Evolutionary conservation across 106 monocot genomes (phyloP), one percentile per base, ranked within the genome.

Genomic region (Platanthera zijinensis): DNA sequence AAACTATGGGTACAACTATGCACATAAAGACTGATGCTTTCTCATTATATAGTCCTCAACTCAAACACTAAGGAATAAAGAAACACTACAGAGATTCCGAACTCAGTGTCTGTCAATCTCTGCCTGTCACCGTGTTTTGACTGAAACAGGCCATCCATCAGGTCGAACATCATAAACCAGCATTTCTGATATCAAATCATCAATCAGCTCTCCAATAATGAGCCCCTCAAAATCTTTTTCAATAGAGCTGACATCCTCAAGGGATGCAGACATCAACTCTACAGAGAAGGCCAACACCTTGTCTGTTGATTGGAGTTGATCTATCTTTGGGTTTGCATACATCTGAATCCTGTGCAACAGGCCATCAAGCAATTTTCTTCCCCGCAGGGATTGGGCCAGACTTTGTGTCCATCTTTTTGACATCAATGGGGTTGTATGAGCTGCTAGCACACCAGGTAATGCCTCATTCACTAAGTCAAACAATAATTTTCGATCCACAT

Each of bases 401-500:
- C 12, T 53, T 1, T 47, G 28, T 25, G 71, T 48, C 76, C 78
- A 70, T 72, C 72, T 87, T 80, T 75, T 82, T 39, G 59, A 74
- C 46, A 54, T 81, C 10, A 77, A 80, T 5, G 57, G 50, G 28
- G 48, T 50, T 51, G 13, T 79, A 5, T 48, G 76, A 45, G 56
- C 10, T 30, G 63, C 57, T 14, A 86, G 6, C n/a, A 85, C 82
- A 22, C 48, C 51, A 0, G 85, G 81, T 76, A 95, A 59, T 71
- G 82, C 84, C 75, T 91, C 95, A 49, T 91, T 95, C 22, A 85
- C 45, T 17, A 95, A 69, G 76, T 91, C 85, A 71, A 91, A 91
- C 19, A 95, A 62, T 69, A 95, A 63, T 59, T 77, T 82, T 71
- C 76, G 82, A 53, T 75, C 71, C n/a, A 86, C 8, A 14, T 52